phyloP scores from a whole-genome alignment of 2,329 filamentous ascomycete species.

The Colletotrichum sp. region DNA sequence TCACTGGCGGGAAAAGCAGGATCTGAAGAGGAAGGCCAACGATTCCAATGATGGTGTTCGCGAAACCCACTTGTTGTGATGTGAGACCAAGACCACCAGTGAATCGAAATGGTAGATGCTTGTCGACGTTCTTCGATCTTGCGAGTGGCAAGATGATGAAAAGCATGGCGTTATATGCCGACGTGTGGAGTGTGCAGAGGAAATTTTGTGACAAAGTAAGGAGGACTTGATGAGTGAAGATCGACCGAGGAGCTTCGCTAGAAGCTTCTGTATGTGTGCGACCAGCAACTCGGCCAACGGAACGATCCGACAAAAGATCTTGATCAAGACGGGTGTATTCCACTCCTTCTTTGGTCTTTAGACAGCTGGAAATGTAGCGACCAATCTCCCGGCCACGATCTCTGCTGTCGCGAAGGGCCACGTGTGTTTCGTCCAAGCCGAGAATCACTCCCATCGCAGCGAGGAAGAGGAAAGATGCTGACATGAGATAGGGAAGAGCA shows the following conservation, averaged over 20 bases:
- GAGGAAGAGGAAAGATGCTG: constrained; percentile 10
- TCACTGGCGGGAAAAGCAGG: constrained; percentile 25
- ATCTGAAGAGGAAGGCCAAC: constrained; percentile 28
- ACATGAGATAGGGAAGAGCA: constrained; percentile 26
- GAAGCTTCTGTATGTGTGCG: neutral
- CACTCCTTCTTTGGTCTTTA: neutral
- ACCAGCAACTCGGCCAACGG: neutral
- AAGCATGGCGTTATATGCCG: constrained; percentile 28
- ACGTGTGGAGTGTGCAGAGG: constrained; percentile 15
- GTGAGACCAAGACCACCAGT: constrained; percentile 28
- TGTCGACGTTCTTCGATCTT: neutral
- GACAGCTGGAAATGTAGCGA: neutral
- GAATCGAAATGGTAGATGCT: constrained; percentile 23
- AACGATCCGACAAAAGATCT: neutral
- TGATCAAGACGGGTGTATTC: neutral
- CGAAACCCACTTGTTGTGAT: constrained; percentile 25
- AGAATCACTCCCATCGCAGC: constrained; percentile 24
- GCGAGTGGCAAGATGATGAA: constrained; percentile 24
- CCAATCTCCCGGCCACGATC: constrained; percentile 14
- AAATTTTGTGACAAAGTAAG: constrained; percentile 21
- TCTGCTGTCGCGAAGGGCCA: neutral
- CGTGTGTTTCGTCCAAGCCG: constrained; percentile 25
- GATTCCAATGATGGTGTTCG: constrained; percentile 27
- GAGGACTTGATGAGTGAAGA: constrained; percentile 23
- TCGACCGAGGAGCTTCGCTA: constrained; percentile 1